These are phyloP conservation scores for Mesembryanthemum crystallinum DNA, from an alignment of 148 eudicot species.

Conservation along the genomic window DNA sequence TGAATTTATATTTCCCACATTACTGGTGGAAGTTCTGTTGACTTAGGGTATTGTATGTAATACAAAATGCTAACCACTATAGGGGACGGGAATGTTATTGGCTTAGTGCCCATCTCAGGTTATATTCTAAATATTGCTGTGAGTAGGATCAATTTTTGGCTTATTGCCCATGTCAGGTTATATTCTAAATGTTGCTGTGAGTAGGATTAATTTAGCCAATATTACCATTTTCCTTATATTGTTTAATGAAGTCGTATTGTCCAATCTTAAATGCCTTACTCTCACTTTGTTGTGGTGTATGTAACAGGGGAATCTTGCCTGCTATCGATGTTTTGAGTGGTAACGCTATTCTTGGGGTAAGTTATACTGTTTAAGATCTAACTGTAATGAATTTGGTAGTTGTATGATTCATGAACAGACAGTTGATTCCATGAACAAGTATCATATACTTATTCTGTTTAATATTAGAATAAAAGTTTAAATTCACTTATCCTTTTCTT, in stretches of 20 bases:
- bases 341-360: constrained; percentile 63
- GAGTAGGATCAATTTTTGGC: neutral
- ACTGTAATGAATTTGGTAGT: neutral
- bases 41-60: too few relatives aligned
- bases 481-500: neutral
- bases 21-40: too few relatives aligned
- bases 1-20: too few relatives aligned
- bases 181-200: neutral
- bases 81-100: too few relatives aligned
- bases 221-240: neutral
- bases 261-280: neutral
- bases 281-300: constrained; percentile 10
- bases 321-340: constrained; percentile 54
- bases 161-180: too few relatives aligned
- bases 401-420: neutral
- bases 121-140: neutral
- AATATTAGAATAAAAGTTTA: neutral
- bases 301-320: constrained; percentile 80
- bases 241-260: neutral
- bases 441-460: too few relatives aligned
- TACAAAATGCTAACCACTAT: too few relatives aligned
- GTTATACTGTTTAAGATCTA: constrained; percentile 16
- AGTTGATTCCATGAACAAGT: neutral
- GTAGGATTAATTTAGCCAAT: neutral
- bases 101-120: too few relatives aligned